A percentile compares a stretch with the other conserved stretches of the same genome.
Conservation (phyloP, 257 asterid genomes). For the Lycium ferocissimum region DNA sequence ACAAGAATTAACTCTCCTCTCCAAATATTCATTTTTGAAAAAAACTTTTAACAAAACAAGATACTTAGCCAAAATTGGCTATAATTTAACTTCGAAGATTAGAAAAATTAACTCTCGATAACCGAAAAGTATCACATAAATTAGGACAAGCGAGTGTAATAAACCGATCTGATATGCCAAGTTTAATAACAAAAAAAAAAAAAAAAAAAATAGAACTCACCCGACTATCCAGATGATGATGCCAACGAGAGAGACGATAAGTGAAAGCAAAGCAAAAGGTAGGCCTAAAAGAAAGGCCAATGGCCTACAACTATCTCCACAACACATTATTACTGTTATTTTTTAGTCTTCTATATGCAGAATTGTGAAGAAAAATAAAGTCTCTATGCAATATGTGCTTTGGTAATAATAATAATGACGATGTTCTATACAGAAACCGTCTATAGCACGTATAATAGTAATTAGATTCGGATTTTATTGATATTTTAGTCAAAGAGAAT, state of each 20-base stretch:
- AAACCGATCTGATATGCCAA: too few species aligned
- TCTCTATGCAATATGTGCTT: neutral
- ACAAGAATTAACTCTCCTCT: too few species aligned
- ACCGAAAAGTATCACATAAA: neutral
- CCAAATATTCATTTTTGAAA: too few species aligned
- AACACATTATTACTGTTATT: conserved; percentile 44
- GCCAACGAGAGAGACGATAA: conserved; percentile 59
- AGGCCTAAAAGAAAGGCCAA: conserved; percentile 63
- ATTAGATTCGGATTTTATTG: too few species aligned
- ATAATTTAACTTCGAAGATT: neutral
- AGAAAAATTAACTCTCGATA: neutral
- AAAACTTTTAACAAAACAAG: too few species aligned
- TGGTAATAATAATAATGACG: too few species aligned
- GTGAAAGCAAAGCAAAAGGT: conserved; percentile 67
- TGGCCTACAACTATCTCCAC: conserved; percentile 60
- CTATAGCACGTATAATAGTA: too few species aligned
- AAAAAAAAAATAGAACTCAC: conserved; percentile 32
- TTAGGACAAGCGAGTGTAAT: neutral
- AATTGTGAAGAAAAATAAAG: neutral
- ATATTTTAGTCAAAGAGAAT: too few species aligned
- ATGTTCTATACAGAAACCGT: too few species aligned
- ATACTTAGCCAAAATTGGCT: too few species aligned
- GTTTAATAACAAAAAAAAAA: neutral
- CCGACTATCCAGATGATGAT: conserved; percentile 63
- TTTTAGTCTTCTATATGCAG: neutral